A percentile compares a stretch with the other conserved stretches of the same genome.
Evolutionary conservation across 2,329 filamentous ascomycete genomes (phyloP).

Genomic region (Epichloe gansuensis): DNA sequence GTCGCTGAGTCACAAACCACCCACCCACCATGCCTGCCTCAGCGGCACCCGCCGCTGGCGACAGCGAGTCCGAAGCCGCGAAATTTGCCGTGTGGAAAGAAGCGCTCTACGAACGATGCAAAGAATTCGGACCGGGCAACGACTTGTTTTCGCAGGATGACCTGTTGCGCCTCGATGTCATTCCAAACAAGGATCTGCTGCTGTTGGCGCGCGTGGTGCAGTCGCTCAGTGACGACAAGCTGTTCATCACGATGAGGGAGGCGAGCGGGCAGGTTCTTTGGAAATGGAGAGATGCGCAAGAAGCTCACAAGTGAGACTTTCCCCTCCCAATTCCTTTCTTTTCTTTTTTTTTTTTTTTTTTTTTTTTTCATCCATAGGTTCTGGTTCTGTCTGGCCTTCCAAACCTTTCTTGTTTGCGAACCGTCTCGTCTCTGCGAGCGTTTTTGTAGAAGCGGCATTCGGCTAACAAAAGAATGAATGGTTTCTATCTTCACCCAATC

Average conservation of each 20-base stretch:
- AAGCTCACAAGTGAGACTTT: constrained; percentile 45
- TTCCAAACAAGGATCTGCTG: constrained; percentile 43
- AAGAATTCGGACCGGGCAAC: constrained; percentile 34
- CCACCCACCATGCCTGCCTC: constrained; percentile 17
- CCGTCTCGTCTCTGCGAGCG: no score
- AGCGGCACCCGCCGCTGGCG: constrained; percentile 13
- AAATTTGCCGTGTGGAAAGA: constrained; percentile 43
- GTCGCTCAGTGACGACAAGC: constrained; percentile 45
- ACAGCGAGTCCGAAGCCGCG: constrained; percentile 20
- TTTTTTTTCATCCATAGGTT: no score
- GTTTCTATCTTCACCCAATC: no score
- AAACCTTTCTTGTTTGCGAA: no score
- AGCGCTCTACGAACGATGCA: constrained; percentile 43
- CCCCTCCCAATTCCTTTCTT: not conserved
- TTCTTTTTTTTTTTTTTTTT: no score
- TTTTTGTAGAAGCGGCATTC: not conserved
- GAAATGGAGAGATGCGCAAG: constrained; percentile 45
- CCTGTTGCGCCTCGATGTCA: constrained; percentile 42
- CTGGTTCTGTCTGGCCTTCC: no score
- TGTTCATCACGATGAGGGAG: constrained; percentile 37
- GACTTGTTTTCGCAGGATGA: constrained; percentile 47
- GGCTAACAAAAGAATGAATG: not conserved
- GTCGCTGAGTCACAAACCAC: not conserved
- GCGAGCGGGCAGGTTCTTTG: constrained; percentile 32
- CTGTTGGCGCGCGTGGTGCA: constrained; percentile 45